Percentiles rank a stretch among this genome's conserved stretches.
Conservation (phyloP, 805 yeast species). For the Ogataea salicorniae region DNA sequence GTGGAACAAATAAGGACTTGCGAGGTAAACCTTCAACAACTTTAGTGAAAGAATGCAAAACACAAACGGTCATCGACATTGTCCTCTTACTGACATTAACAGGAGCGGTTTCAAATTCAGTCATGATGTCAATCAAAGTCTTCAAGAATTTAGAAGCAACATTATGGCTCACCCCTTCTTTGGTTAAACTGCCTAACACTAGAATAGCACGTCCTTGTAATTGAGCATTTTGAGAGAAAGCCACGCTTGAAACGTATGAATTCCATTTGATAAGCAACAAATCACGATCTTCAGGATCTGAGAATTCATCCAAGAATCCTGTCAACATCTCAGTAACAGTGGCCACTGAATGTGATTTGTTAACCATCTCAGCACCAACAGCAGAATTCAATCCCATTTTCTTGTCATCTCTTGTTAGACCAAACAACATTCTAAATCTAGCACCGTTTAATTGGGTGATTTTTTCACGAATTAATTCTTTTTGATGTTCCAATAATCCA, state of each 20-base stretch:
- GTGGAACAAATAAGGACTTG: conserved; percentile 41
- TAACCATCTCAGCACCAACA: conserved; percentile 31
- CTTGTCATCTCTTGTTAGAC: conserved; percentile 50
- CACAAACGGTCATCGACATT: conserved; percentile 33
- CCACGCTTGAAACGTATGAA: conserved; percentile 56
- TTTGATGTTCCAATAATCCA: conserved; percentile 37
- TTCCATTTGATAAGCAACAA: conserved; percentile 65
- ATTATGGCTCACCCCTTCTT: conserved; percentile 57
- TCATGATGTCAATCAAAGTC: conserved; percentile 25
- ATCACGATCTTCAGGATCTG: conserved; percentile 40
- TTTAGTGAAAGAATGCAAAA: conserved; percentile 41
- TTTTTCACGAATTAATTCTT: conserved; percentile 40
- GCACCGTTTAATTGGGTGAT: conserved; percentile 51
- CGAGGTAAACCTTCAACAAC: conserved; percentile 44
- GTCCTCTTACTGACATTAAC: conserved; percentile 7
- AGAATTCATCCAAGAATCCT: conserved; percentile 45
- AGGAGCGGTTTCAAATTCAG: conserved; percentile 16
- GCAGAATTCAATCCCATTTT: conserved; percentile 17
- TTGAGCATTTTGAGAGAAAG: conserved; percentile 50
- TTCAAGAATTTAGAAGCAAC: conserved; percentile 27
- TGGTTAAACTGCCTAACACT: conserved; percentile 64
- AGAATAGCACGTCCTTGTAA: conserved; percentile 65
- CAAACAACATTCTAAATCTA: conserved; percentile 63
- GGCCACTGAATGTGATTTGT: conserved; percentile 46
- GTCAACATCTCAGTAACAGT: conserved; percentile 52